Evolutionary conservation across 2,329 filamentous ascomycete genomes (phyloP), one percentile per base, ranked within the genome.

Genomic region (Colletotrichum endophyticum): DNA sequence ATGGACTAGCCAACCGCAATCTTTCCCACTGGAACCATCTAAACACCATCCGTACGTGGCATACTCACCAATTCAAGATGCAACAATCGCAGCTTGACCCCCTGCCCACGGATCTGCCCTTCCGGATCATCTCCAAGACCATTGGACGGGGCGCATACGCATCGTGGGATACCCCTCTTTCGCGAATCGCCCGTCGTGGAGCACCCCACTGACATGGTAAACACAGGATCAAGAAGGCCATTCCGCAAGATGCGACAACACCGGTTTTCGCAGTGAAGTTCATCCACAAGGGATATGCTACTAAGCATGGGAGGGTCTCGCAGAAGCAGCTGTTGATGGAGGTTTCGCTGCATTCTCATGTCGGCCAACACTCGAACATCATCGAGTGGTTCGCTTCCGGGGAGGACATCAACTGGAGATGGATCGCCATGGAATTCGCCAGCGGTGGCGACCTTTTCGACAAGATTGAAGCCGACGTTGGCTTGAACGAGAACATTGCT

Each of bases 371-470:
- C 83, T 92, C 94, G 70, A 98, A 99, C 84, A 94, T 99, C 79
- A 98, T 99, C 81, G 94, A 95, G 82, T 98, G 95, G 90, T 96
- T 98, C 80, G 93, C 94, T 57, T 94, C 94, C 3, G 96, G 96
- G 71, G 95, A 98, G 84, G 96, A 99, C 83, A 82, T 89, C 0
- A 87, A 93, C 22, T 99, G 97, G 96, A 92, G 95, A 80, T 99
- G 97, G 97, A 98, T 99, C 80, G 96, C 96, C 53, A 98, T 99
- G 96, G 97, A 99, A 85, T 94, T 95, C 80, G 97, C 97, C 62
- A 95, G 98, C 81, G 97, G 97, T 57, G 97, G 97, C 13, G 97
- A 99, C 83, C 89, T 99, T 9, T 99, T 99, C 84, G 97, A 99
- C 92, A 99, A 99, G 88, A 99, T 99, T 80, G 98, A 99, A 86